Conservation (phyloP, 768 basidiomycete genomes). For the Hygrophorus russula region DNA sequence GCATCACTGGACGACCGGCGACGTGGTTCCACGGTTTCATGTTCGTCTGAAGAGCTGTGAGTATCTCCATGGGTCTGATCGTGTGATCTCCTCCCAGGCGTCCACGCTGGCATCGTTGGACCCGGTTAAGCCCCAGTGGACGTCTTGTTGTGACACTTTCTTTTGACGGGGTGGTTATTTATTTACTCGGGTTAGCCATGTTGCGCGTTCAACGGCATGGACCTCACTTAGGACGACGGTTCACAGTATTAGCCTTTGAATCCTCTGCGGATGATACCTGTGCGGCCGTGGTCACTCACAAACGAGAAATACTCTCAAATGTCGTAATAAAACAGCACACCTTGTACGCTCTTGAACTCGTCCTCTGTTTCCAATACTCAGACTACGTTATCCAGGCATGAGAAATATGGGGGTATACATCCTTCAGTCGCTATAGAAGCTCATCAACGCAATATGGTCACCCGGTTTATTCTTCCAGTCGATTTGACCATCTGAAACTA, state of each 20-base stretch:
- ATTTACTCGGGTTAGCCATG: too few relatives aligned
- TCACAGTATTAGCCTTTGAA: constrained; percentile 71
- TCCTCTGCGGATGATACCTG: constrained; percentile 93
- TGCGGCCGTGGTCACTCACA: constrained; percentile 72
- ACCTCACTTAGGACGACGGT: constrained; percentile 11
- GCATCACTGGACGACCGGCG: constrained; percentile 38
- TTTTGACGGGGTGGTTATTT: too few relatives aligned
- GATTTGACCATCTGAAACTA: not conserved
- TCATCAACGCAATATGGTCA: constrained; percentile 73
- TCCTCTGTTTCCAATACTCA: not conserved
- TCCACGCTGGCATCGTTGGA: constrained; percentile 6
- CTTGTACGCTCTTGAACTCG: constrained; percentile 26
- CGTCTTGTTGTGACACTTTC: too few relatives aligned
- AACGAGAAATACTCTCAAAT: constrained; percentile 65
- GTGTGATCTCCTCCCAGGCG: constrained; percentile 7
- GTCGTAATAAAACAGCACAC: constrained; percentile 77
- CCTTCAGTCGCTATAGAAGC: constrained; percentile 65
- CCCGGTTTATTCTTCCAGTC: not conserved
- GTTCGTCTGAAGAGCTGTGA: not conserved
- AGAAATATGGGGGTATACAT: constrained; percentile 61
- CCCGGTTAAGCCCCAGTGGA: too few relatives aligned
- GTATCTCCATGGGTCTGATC: constrained; percentile 4
- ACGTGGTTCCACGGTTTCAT: constrained; percentile 10
- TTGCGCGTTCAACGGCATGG: too few relatives aligned
- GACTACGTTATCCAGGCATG: constrained; percentile 30